Evolutionary conservation across 768 basidiomycete genomes (phyloP).

Genomic region (Podaxis mareebaensis): DNA sequence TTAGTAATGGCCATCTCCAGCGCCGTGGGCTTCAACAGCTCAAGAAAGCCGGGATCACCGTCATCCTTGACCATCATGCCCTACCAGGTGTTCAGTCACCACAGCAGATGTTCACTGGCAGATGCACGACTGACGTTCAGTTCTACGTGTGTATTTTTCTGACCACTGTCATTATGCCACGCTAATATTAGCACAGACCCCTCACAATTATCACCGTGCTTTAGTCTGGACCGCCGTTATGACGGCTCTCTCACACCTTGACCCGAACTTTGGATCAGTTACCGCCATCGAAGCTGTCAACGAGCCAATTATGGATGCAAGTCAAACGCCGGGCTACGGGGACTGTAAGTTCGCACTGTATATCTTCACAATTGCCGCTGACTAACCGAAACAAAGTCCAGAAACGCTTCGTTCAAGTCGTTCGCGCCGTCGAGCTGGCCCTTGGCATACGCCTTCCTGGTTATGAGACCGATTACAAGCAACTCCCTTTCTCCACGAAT

Average conservation of each 20-base stretch:
- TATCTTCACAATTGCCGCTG: not conserved
- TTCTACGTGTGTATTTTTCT: conserved; percentile 58
- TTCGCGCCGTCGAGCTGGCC: conserved; percentile 63
- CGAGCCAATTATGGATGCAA: conserved; percentile 75
- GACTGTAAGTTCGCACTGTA: conserved; percentile 47
- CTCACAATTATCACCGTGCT: conserved; percentile 73
- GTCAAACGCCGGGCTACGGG: conserved; percentile 66
- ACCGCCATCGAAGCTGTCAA: conserved; percentile 77
- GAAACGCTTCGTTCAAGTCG: conserved; percentile 64
- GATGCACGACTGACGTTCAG: conserved; percentile 64
- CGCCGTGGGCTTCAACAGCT: conserved; percentile 63
- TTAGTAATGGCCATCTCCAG: conserved; percentile 33
- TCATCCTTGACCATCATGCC: conserved; percentile 68
- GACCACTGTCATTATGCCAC: not conserved
- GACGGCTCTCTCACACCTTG: conserved; percentile 69
- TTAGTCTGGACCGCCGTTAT: conserved; percentile 83
- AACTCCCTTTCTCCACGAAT: conserved; percentile 19
- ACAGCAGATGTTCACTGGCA: conserved; percentile 67
- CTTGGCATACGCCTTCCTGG: conserved; percentile 54
- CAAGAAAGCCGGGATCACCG: conserved; percentile 60
- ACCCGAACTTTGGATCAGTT: conserved; percentile 63
- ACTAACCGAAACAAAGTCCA: conserved; percentile 47
- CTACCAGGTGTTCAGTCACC: conserved; percentile 68
- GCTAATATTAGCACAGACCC: conserved; percentile 45
- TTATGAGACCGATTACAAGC: conserved; percentile 22